Conservation (phyloP, 805 yeast species). For the Teunomyces atbi region DNA sequence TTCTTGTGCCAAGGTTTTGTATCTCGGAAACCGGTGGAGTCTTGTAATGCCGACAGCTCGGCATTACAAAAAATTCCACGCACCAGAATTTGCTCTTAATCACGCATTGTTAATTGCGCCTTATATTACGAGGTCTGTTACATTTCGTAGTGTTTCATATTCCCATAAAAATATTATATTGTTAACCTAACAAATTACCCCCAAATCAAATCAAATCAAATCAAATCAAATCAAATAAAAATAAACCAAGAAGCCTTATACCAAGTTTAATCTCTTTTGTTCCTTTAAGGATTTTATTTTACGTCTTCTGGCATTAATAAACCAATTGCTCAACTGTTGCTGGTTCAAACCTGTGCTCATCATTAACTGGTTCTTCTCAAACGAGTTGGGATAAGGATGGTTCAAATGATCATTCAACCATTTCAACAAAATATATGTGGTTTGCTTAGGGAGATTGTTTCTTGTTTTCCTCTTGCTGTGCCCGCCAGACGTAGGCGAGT, state of each 20-base stretch:
- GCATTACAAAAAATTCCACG: neutral
- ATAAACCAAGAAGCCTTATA: slow-evolving; percentile 1
- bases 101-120: neutral
- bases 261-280: slow-evolving; percentile 18
- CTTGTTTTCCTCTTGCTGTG: slow-evolving; percentile 41
- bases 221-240: too few relatives aligned
- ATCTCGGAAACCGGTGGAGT: slow-evolving; percentile 3
- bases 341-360: slow-evolving; percentile 72
- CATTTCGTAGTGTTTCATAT: neutral
- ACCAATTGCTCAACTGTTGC: slow-evolving; percentile 84
- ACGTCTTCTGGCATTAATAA: slow-evolving; percentile 81
- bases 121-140: neutral
- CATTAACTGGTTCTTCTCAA: slow-evolving; percentile 70
- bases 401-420: slow-evolving; percentile 76
- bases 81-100: neutral
- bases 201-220: neutral
- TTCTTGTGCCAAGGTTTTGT: slow-evolving; percentile 1
- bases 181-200: neutral
- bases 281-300: slow-evolving; percentile 55
- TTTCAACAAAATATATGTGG: slow-evolving; percentile 65
- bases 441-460: slow-evolving; percentile 75
- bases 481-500: slow-evolving; percentile 3
- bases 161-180: neutral
- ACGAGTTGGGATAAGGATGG: slow-evolving; percentile 82
- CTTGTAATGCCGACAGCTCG: slow-evolving; percentile 1